Percentiles rank a stretch among this genome's conserved stretches.
Evolutionary conservation across 2,329 filamentous ascomycete species (phyloP).

Genomic region (Lasiodiplodia sp.): DNA sequence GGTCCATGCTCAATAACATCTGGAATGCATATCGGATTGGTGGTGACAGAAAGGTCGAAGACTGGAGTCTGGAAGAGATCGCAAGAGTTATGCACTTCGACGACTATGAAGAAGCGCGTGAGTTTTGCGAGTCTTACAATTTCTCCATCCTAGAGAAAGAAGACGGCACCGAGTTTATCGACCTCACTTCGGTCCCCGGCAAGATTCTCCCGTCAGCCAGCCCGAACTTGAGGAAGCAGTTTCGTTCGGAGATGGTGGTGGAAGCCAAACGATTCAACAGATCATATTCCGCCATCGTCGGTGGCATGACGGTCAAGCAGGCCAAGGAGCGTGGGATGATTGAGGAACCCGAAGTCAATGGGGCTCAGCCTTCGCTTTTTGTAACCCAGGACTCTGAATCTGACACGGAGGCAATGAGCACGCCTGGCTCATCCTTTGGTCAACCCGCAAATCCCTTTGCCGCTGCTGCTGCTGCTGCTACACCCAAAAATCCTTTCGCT

Average conservation of each 20-base stretch:
- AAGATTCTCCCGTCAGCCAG: constrained; percentile 40
- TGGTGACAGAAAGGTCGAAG: constrained; percentile 58
- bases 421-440: constrained; percentile 11
- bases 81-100: constrained; percentile 64
- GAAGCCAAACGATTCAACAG: constrained; percentile 65
- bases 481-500: background rate
- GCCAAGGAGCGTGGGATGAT: constrained; percentile 59
- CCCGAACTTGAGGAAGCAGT: constrained; percentile 53
- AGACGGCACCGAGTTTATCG: constrained; percentile 58
- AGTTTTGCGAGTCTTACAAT: constrained; percentile 62
- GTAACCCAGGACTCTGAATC: constrained; percentile 43
- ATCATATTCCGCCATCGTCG: constrained; percentile 63
- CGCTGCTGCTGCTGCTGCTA: background rate
- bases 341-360: constrained; percentile 46
- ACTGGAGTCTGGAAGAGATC: constrained; percentile 64
- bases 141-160: constrained; percentile 58
- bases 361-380: constrained; percentile 42
- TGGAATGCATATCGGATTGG: constrained; percentile 63
- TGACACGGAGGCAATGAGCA: constrained; percentile 28
- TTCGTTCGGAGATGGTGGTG: constrained; percentile 62
- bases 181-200: constrained; percentile 58
- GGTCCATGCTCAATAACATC: constrained; percentile 62
- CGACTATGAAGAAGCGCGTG: constrained; percentile 58
- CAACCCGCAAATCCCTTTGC: constrained; percentile 12
- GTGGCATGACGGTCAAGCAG: constrained; percentile 61